A percentile compares a stretch with the other conserved stretches of the same genome.
Conservation (phyloP, 2,329 filamentous ascomycete species). For the Corniculantispora saksenae region DNA sequence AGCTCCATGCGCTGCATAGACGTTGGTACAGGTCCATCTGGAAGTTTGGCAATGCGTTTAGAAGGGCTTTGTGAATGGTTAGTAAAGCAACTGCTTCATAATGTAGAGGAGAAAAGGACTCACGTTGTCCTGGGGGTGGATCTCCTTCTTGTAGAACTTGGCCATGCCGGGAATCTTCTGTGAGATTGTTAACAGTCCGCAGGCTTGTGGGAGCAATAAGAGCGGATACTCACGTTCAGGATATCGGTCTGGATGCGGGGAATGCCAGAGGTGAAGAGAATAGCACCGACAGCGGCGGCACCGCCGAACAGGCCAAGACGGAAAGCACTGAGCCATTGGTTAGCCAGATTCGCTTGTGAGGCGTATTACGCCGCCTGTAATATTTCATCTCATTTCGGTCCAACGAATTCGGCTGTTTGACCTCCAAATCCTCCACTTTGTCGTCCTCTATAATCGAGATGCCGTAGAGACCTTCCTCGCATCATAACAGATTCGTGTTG, state of each 20-base stretch:
- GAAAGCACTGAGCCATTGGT: slow-evolving; percentile 43
- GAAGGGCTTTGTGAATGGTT: slow-evolving; percentile 38
- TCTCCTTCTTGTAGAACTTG: slow-evolving; percentile 51
- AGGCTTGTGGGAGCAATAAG: too few relatives aligned
- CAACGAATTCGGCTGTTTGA: not conserved
- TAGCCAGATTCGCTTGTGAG: not conserved
- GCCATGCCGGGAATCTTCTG: slow-evolving; percentile 59
- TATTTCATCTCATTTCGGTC: not conserved
- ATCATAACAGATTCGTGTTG: not conserved
- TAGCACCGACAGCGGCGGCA: slow-evolving; percentile 57
- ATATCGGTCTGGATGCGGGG: slow-evolving; percentile 62
- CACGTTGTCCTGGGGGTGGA: slow-evolving; percentile 64
- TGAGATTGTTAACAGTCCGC: slow-evolving; percentile 26
- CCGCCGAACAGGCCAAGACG: slow-evolving; percentile 57
- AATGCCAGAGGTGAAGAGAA: slow-evolving; percentile 63
- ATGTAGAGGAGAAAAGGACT: slow-evolving; percentile 32
- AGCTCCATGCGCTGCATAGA: slow-evolving; percentile 20
- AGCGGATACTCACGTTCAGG: slow-evolving; percentile 48
- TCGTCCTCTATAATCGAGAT: not conserved
- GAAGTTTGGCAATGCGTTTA: slow-evolving; percentile 37
- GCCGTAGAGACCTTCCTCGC: not conserved
- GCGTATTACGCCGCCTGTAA: not conserved
- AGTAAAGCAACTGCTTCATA: slow-evolving; percentile 21
- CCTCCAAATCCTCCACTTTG: not conserved
- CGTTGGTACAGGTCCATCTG: slow-evolving; percentile 33